These are phyloP conservation scores for Candida tetrigidarum DNA, from an alignment of 1,139 yeast species.

Conservation along the genomic window DNA sequence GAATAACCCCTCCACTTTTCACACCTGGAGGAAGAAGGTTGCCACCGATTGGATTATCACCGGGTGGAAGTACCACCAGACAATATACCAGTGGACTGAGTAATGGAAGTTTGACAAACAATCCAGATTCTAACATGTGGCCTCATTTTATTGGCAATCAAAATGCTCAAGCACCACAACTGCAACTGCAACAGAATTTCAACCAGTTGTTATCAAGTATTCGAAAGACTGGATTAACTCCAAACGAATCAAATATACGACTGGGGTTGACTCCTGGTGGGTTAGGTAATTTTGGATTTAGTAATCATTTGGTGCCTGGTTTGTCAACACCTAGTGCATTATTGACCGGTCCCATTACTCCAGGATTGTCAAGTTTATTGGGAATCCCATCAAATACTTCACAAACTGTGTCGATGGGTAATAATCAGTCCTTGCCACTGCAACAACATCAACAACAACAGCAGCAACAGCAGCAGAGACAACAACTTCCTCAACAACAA, in stretches of 20 bases:
- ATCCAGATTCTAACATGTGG: slow-evolving; percentile 4
- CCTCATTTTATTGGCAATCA: slow-evolving; percentile 14
- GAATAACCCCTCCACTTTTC: slow-evolving; percentile 56
- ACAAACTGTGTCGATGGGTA: slow-evolving; percentile 4
- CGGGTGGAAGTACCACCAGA: slow-evolving; percentile 25
- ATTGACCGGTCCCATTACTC: slow-evolving; percentile 49
- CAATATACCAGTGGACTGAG: slow-evolving; percentile 6
- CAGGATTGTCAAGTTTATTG: slow-evolving; percentile 47
- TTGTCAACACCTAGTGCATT: slow-evolving; percentile 49
- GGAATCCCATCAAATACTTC: slow-evolving; percentile 26
- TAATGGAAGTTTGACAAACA: background rate
- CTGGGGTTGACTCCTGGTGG: slow-evolving; percentile 64
- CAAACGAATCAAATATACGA: slow-evolving; percentile 68
- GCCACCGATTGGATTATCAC: slow-evolving; percentile 57
- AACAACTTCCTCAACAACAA: slow-evolving; percentile 8
- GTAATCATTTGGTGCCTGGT: slow-evolving; percentile 34
- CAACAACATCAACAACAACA: slow-evolving; percentile 17
- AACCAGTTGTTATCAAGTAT: slow-evolving; percentile 36
- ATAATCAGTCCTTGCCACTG: slow-evolving; percentile 10
- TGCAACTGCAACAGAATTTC: slow-evolving; percentile 18
- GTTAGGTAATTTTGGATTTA: slow-evolving; percentile 36
- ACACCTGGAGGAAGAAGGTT: slow-evolving; percentile 67
- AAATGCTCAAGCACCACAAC: slow-evolving; percentile 15
- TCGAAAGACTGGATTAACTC: slow-evolving; percentile 65
- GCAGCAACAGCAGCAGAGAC: slow-evolving; percentile 16